Percentiles rank a stretch among this genome's conserved stretches.
These are phyloP conservation scores for Agaricus blazei DNA, from an alignment of 768 basidiomycete genomes.

Conservation along the genomic window DNA sequence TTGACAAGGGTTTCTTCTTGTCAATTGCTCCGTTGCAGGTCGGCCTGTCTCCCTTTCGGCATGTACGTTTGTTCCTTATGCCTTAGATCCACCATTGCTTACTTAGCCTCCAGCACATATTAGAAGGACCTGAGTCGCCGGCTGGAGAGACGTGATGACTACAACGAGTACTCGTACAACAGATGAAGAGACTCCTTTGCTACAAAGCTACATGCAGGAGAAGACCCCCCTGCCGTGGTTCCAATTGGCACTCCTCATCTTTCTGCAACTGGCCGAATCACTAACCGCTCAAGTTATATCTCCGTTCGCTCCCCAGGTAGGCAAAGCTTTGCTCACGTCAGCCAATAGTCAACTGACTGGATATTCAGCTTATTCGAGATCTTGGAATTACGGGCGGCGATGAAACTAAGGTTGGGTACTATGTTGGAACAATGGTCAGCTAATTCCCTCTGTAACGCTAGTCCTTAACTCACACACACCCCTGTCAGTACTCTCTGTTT, in stretches of 20 bases:
- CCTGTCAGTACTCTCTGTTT: conserved; percentile 65
- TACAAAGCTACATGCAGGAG: conserved; percentile 32
- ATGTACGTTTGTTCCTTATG: no score
- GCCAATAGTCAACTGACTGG: background rate
- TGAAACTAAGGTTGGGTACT: conserved; percentile 68
- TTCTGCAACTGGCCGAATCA: conserved; percentile 75
- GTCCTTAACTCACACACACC: background rate
- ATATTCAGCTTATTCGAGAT: conserved; percentile 52
- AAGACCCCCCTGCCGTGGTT: conserved; percentile 61
- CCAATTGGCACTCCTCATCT: conserved; percentile 64
- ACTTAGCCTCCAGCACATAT: no score
- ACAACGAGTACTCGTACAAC: conserved; percentile 19
- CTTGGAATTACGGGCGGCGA: conserved; percentile 66
- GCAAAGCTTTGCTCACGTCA: conserved; percentile 12
- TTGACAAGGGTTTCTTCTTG: no score
- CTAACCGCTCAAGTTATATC: conserved; percentile 72
- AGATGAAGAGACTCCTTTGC: conserved; percentile 63
- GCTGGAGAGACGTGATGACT: conserved; percentile 5
- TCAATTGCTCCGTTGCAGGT: no score
- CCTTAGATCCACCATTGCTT: no score
- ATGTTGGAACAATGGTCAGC: conserved; percentile 69
- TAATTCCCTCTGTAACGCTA: background rate
- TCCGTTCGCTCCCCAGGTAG: conserved; percentile 70
- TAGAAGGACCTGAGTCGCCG: no score
- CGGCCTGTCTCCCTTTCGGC: no score